Evolutionary conservation across 2,329 filamentous ascomycete species (phyloP), one percentile per base, ranked within the genome.

Genomic region (Pleoardoris graminearum): DNA sequence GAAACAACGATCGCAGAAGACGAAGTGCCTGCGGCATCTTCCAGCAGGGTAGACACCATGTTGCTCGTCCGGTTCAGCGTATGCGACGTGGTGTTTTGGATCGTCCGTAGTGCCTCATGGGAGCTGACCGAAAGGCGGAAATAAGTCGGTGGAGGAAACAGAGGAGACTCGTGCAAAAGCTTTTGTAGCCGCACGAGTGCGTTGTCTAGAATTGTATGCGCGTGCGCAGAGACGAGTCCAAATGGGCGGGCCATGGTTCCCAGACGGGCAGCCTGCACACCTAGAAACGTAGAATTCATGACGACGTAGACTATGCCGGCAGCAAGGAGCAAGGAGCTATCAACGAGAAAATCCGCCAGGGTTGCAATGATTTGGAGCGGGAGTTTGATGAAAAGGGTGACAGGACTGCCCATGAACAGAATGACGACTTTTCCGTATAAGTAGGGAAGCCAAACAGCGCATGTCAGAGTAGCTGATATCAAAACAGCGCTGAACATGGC

Each of bases 401-500:
- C 77, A 2, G 93, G 93, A 60, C 91, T 91, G 11, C 89, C 90
- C 21, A 93, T 71, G 44, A 92, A 79, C 69, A 93, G 86, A 37
- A 97, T 80, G 4, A 90, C 85, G 22, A 96, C 79, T 59, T 96
- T 92, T 12, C 94, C 94, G 67, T 91, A 86, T 50, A 97, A 88
- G 75, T 97, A 99, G 0, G 94, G 94, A 46, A 96, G 76, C 77
- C 94, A 96, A 38, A 97, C 85, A 46, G 91, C 93, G 53, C 89
- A 78, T 47, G 91, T 87, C 36, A 99, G 85, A 12, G 92, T 96
- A 46, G 93, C 84, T 1, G 90, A 71, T 7, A 99, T 91, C 23
- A 99, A 81, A 39, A 97, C 87, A 7, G 89, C 88, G 69, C 93
- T 96, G 73, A 99, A 99, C 14, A 97, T 86, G 50, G 90, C 91